Percentiles rank a stretch among this genome's conserved stretches.
These are phyloP conservation scores for Lathyrus aphaca DNA, from an alignment of 306 rosid species.

Conservation along the genomic window DNA sequence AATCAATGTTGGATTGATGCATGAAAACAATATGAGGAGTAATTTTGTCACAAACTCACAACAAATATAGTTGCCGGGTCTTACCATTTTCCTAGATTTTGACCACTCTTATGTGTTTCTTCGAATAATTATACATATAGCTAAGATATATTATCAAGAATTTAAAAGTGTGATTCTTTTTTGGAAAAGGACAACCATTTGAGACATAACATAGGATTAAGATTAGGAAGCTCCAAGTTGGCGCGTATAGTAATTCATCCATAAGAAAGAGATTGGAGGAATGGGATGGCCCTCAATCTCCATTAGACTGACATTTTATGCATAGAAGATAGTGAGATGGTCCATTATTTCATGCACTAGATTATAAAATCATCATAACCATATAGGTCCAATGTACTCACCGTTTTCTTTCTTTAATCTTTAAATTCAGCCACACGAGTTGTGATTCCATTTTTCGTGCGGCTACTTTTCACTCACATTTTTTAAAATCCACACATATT, in stretches of 20 bases:
- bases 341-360: conserved; percentile 40
- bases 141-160: conserved; percentile 2
- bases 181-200: background rate
- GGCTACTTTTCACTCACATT: background rate
- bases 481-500: background rate
- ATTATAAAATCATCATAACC: conserved; percentile 26
- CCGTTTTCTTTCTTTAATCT: conserved; percentile 10
- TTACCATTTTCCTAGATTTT: background rate
- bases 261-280: conserved; percentile 6
- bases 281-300: conserved; percentile 31
- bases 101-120: conserved; percentile 2
- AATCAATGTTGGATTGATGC: background rate
- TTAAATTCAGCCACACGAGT: conserved; percentile 23
- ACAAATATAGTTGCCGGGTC: background rate
- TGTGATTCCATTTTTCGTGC: conserved; percentile 17
- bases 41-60: background rate
- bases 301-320: conserved; percentile 18
- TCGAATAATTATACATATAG: background rate
- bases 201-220: conserved; percentile 6
- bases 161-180: conserved; percentile 1
- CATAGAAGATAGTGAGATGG: conserved; percentile 27
- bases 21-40: conserved; percentile 8
- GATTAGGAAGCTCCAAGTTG: conserved; percentile 12
- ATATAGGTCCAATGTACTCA: conserved; percentile 12
- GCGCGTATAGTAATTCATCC: background rate